Evolutionary conservation across 352 stramenopile genomes (phyloP).

Genomic region (Phytophthora fragariae): DNA sequence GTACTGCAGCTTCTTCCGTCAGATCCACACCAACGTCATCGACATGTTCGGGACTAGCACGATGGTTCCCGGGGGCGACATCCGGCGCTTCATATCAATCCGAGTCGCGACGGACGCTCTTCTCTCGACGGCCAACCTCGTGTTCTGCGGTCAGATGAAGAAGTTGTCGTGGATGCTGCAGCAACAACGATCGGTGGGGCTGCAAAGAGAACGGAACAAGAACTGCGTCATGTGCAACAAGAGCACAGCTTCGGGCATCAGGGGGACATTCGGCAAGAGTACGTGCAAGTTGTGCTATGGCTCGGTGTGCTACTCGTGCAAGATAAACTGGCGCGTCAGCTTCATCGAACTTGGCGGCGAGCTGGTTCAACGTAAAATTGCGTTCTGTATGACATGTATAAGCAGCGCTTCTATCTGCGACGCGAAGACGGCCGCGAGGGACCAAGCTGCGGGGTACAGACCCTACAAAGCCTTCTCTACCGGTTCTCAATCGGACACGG

Average conservation of each 20-base stretch:
- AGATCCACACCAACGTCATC: slow-evolving; percentile 47
- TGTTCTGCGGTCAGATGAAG: slow-evolving; percentile 40
- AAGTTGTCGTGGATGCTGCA: slow-evolving; percentile 30
- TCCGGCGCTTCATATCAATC: not conserved
- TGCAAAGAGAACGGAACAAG: slow-evolving; percentile 6
- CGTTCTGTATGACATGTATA: slow-evolving; percentile 43
- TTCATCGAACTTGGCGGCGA: slow-evolving; percentile 25
- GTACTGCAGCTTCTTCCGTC: slow-evolving; percentile 52
- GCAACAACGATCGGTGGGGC: slow-evolving; percentile 22
- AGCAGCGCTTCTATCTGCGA: slow-evolving; percentile 13
- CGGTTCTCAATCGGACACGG: not conserved
- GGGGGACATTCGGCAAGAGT: slow-evolving; percentile 25
- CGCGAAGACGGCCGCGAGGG: slow-evolving; percentile 9
- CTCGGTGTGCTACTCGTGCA: slow-evolving; percentile 28
- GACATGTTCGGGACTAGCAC: slow-evolving; percentile 49
- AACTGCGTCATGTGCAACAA: slow-evolving; percentile 22
- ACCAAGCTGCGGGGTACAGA: slow-evolving; percentile 1
- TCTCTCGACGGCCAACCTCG: slow-evolving; percentile 29
- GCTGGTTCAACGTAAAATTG: slow-evolving; percentile 28
- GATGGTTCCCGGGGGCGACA: slow-evolving; percentile 31
- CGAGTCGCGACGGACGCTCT: slow-evolving; percentile 1
- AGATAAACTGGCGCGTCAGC: slow-evolving; percentile 31
- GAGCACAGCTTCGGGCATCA: slow-evolving; percentile 1
- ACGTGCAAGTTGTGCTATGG: slow-evolving; percentile 30
- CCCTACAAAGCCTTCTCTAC: not conserved